Evolutionary conservation across 2,329 filamentous ascomycete genomes (phyloP), one percentile per base, ranked within the genome.

Genomic region (Penicillium sp.): DNA sequence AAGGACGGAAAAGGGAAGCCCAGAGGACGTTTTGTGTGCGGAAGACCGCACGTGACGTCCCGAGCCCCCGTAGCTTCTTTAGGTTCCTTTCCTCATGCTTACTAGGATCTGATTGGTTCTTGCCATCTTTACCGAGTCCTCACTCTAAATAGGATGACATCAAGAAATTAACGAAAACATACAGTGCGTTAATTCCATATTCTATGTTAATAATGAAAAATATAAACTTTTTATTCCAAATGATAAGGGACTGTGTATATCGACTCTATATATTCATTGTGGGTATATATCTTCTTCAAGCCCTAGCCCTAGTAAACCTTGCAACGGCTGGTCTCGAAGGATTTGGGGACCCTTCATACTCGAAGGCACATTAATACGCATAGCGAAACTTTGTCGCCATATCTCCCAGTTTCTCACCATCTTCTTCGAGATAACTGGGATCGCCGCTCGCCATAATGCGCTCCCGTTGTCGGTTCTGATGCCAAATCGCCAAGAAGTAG

Each of bases 381-480:
- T 81, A 81, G 26, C 79, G 71, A 67, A 78, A 81, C 19, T 64
- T 76, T 3, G 77, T 75, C 46, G 76, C 79, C 70, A 80, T 57
- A 67, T 81, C 79, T n/a, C 79, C 79, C 62, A 76, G 30, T 29
- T 67, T 63, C 50, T 75, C 74, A 46, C 75, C 71, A 49, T 79
- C 75, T 47, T 76, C 71, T 26, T 75, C 70, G 1, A 67, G 65
- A 5, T 67, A 60, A 38, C 65, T 48, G 13, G 61, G 64, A 29
- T 68, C 66, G 29, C 72, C 67, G 38, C 69, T 66, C 3, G 70
- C 66, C 44, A 64, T 50, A 11, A 67, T 64, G 30, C 72, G 74
- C 30, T 78, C 75, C 15, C 79, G 75, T 45, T 72, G 76, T 23
- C 73, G 70, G 66, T 83, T 83, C 61, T 81, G 77, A 53, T 66